Base-by-base conservation (phyloP, 1,284 basidiomycete species). In the Melampsora larici-populina region DNA sequence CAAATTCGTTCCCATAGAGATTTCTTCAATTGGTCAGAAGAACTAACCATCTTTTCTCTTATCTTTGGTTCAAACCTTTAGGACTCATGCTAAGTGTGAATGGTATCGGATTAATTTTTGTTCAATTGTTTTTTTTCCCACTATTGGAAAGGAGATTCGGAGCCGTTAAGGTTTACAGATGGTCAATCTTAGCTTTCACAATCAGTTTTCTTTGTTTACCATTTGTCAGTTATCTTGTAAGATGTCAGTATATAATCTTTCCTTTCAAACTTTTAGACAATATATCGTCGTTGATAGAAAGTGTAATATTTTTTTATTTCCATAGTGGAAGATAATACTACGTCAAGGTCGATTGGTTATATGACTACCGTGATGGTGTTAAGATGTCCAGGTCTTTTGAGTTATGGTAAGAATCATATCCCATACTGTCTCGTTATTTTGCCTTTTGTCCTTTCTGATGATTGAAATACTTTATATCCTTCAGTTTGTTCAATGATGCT, bases 401-500 rank as follows among this genome's bases (percentile, higher is more conserved):
- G 73, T 29, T 76, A 68, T 24, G 73, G 73, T 76, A n/a, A 58
- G 71, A 21, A 43, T 43, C 11, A 15, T 15, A 43, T 43, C 15
- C 15, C 2, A 15, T 11, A 21, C 2, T n/a, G 13, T 18, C 48
- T 70, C n/a, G 15, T 40, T 2, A 1, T 70, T 70, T 60, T 36
- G 29, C 26, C 18, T 33, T 36, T 26, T 7, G 36, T 8, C 1
- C n/a, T 31, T 64, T 33, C 33, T 64, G 31, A 65, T 2, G 6
- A 9, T 18, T 24, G 18, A 31, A 60, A 24, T 9, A 9, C 24
- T 11, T 24, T 65, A n/a, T n/a, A 33, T 26, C 26, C 36, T 40
- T n/a, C 21, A 74, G 71, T 74, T 29, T 74, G 71, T 55, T 65
- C 40, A 17, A 40, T 66, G 63, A 74, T 74, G 62, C 64, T 74